phyloP scores from a whole-genome alignment of 495 filamentous ascomycete genomes.

The Penicillium mononematosum region DNA sequence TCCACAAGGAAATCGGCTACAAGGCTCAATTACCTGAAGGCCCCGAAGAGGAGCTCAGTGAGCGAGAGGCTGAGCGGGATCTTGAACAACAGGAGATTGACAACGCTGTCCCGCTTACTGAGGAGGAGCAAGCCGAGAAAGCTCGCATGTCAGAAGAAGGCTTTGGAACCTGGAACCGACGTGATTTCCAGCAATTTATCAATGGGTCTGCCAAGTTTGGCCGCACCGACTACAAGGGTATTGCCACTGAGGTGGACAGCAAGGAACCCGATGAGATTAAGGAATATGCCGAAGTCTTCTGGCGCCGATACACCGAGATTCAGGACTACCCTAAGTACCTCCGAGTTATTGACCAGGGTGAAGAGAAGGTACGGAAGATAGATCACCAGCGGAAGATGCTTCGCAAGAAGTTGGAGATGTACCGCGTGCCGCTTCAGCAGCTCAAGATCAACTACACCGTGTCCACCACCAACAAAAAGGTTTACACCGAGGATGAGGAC shows the following conservation, averaged over 20 bases:
- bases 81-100: conserved; percentile 91
- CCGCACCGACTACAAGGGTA: conserved; percentile 75
- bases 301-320: conserved; percentile 87
- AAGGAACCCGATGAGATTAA: conserved; percentile 83
- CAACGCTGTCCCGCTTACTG: conserved; percentile 81
- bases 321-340: conserved; percentile 84
- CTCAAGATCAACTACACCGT: conserved; percentile 98
- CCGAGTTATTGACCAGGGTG: conserved; percentile 82
- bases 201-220: conserved; percentile 93
- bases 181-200: conserved; percentile 97
- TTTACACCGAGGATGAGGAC: conserved; percentile 98
- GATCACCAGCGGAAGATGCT: conserved; percentile 94
- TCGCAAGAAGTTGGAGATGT: conserved; percentile 90
- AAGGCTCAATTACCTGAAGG: conserved; percentile 84
- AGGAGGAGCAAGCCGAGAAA: conserved; percentile 87
- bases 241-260: conserved; percentile 87
- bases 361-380: conserved; percentile 82
- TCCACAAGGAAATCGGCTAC: conserved; percentile 92
- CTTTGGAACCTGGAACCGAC: conserved; percentile 90
- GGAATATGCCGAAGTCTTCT: conserved; percentile 90
- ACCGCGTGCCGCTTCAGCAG: conserved; percentile 94
- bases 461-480: conserved; percentile 99
- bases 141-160: conserved; percentile 74
- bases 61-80: conserved; percentile 83
- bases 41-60: conserved; percentile 75